Percentiles rank a stretch among this genome's conserved stretches.
phyloP scores from a whole-genome alignment of 2,329 filamentous ascomycete genomes.

The Plenodomus biglobosus region DNA sequence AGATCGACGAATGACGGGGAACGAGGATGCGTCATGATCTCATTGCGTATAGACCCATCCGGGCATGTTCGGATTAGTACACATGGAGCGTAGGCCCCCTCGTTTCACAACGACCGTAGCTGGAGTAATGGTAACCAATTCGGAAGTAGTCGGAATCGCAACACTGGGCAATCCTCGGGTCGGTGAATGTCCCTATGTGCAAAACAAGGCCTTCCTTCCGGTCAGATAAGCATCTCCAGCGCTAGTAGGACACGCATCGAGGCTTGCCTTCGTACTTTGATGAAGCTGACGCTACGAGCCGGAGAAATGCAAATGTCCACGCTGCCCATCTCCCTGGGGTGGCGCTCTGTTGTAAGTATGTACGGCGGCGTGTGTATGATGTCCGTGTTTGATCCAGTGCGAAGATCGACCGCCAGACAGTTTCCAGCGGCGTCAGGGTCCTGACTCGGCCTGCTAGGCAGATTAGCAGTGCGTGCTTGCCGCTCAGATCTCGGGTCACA shows the following conservation, averaged over 20 bases:
- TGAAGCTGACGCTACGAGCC: background rate
- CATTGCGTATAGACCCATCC: too few species aligned
- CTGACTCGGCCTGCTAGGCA: conserved; percentile 12
- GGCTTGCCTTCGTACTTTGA: background rate
- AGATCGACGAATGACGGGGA: background rate
- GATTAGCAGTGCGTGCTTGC: conserved; percentile 23
- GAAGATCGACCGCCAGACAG: background rate
- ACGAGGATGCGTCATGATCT: background rate
- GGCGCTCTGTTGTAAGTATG: too few species aligned
- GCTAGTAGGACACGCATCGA: background rate
- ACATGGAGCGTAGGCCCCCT: too few species aligned
- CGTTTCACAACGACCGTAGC: too few species aligned
- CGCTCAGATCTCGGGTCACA: conserved; percentile 26
- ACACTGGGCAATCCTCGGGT: background rate
- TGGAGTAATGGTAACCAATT: too few species aligned
- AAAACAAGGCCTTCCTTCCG: background rate
- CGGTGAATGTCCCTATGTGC: background rate
- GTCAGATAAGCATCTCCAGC: background rate
- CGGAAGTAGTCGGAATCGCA: background rate
- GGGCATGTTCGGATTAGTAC: too few species aligned
- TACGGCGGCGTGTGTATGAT: background rate
- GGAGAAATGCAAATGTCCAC: background rate
- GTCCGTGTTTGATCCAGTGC: background rate
- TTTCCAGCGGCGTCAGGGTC: conserved; percentile 6
- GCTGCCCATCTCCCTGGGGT: background rate